Percentiles rank a stretch among this genome's conserved stretches.
These are phyloP conservation scores for Plantago rigida DNA, from an alignment of 305 asterid genomes.

Conservation along the genomic window DNA sequence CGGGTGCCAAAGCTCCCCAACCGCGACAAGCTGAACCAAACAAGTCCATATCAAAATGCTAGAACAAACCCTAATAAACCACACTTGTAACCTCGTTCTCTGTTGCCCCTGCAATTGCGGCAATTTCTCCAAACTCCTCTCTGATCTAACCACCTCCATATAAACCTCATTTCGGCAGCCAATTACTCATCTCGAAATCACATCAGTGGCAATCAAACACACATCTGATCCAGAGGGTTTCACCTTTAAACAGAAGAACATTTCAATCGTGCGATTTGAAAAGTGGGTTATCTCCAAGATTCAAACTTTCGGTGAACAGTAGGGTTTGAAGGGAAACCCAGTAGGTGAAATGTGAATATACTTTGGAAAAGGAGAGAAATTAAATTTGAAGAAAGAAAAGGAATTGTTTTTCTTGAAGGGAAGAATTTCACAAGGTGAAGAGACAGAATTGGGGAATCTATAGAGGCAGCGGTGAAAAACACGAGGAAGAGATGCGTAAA, in stretches of 20 bases:
- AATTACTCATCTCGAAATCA: slow-evolving; percentile 29
- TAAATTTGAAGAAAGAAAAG: not conserved
- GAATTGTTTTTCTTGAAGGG: slow-evolving; percentile 19
- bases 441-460: slow-evolving; percentile 14
- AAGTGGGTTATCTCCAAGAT: slow-evolving; percentile 31
- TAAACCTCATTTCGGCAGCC: slow-evolving; percentile 37
- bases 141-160: slow-evolving; percentile 49
- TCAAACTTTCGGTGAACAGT: slow-evolving; percentile 23
- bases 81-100: slow-evolving; percentile 66
- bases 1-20: slow-evolving; percentile 80
- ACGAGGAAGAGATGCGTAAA: slow-evolving; percentile 31
- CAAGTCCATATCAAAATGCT: slow-evolving; percentile 88
- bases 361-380: not conserved
- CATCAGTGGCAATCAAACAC: slow-evolving; percentile 20
- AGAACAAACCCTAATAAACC: slow-evolving; percentile 85
- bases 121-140: slow-evolving; percentile 39
- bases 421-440: slow-evolving; percentile 10
- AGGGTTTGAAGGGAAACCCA: slow-evolving; percentile 29
- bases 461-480: slow-evolving; percentile 33
- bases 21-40: slow-evolving; percentile 74
- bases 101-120: slow-evolving; percentile 53
- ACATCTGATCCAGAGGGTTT: not conserved
- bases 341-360: slow-evolving; percentile 12
- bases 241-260: not conserved
- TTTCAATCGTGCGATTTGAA: slow-evolving; percentile 5